Evolutionary conservation across 306 rosid species (phyloP).

Genomic region (Carpinus viminea): DNA sequence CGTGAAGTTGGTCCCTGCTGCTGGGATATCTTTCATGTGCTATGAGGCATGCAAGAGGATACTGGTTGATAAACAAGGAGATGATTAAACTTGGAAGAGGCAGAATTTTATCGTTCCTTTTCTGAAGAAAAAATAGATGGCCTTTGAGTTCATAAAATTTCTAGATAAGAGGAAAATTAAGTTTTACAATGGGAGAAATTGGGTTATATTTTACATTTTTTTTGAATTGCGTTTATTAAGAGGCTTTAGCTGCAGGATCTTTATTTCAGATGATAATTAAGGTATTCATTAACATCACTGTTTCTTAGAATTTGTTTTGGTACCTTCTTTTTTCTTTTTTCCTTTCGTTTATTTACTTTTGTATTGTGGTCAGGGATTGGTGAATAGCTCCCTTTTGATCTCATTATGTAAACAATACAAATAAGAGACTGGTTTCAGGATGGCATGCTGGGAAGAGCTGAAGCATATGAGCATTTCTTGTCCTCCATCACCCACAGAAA

Average conservation of each 20-base stretch:
- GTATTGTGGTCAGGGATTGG: too few species aligned
- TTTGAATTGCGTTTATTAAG: not conserved
- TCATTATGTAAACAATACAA: too few species aligned
- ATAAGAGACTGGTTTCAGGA: too few species aligned
- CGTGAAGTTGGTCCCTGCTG: conserved; percentile 74
- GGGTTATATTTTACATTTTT: not conserved
- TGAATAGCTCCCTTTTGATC: too few species aligned
- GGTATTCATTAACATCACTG: not conserved
- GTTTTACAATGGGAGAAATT: not conserved
- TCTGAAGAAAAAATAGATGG: not conserved
- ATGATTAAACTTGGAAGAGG: not conserved
- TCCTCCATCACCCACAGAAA: too few species aligned
- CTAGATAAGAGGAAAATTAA: not conserved
- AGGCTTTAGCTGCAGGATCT: not conserved
- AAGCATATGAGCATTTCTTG: too few species aligned
- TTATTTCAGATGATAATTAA: not conserved
- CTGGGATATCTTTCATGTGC: conserved; percentile 80
- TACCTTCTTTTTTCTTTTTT: too few species aligned
- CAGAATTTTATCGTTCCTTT: not conserved
- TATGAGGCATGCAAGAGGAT: conserved; percentile 74
- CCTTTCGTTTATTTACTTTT: too few species aligned
- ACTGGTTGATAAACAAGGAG: conserved; percentile 41
- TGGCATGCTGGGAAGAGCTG: too few species aligned
- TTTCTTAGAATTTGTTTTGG: not conserved
- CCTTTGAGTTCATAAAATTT: conserved; percentile 8